phyloP scores from a whole-genome alignment of 176 grass and related monocot species.

The Cymbopogon citratus region DNA sequence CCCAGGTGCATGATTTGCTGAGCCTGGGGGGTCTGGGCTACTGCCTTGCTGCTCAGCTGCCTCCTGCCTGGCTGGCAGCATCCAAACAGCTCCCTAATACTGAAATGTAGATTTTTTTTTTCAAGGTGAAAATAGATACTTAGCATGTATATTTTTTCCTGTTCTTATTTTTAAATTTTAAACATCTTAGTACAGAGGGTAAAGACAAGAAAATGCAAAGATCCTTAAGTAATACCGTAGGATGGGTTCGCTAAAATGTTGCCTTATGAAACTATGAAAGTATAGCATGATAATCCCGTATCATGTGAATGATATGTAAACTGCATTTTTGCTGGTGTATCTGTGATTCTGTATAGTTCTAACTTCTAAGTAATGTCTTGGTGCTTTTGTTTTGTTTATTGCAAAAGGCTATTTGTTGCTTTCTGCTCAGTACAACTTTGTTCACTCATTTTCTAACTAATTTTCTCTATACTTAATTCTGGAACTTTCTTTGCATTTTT shows the following conservation, averaged over 20 bases:
- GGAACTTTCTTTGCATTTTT: background rate
- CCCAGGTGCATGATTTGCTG: background rate
- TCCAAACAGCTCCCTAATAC: background rate
- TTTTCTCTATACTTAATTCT: background rate
- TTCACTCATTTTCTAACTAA: background rate
- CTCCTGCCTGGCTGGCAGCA: background rate
- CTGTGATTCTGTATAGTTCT: background rate
- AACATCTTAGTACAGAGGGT: background rate
- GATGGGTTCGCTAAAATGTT: background rate
- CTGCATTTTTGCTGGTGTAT: background rate
- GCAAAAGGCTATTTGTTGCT: background rate
- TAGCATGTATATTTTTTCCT: background rate
- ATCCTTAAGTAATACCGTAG: slow-evolving; percentile 1
- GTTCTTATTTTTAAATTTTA: background rate
- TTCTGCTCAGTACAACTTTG: background rate
- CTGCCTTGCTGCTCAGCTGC: background rate
- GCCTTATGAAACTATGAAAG: background rate
- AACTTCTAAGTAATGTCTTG: background rate
- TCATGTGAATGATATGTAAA: slow-evolving; percentile 5
- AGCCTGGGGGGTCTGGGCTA: background rate
- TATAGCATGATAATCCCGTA: background rate
- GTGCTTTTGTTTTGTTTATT: background rate
- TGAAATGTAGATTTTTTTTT: background rate
- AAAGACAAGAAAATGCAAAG: background rate
- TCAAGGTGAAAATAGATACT: background rate